Base-by-base conservation (phyloP, 371 early-diverging fungal genomes). In the Apophysomyces variabilis region DNA sequence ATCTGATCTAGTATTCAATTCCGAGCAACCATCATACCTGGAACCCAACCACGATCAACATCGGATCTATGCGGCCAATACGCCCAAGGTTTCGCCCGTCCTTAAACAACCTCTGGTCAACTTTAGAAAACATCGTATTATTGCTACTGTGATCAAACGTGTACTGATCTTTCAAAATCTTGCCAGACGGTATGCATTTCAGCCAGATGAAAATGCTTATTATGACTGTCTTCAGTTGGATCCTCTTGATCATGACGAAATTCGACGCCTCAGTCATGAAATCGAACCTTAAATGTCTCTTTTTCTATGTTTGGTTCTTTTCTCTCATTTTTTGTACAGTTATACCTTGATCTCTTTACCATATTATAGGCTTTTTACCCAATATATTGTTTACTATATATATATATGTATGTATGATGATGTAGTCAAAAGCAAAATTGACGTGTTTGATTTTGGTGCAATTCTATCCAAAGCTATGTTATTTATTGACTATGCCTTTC, bases 1-100 rank as follows among this genome's bases (percentile, higher is more conserved):
- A 0, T 89, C 89, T 6, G 91, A 91, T 45, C 75, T 91, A 5
- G 75, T 88, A 1, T 88, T 84, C 66, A 91, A 89, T 62, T 76
- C 85, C 11, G 89, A 90, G 65, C 74, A 85, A 36, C 87, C 88
- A 6, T 71, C 87, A 0, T 85, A 78, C 57, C 67, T 87, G 8
- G 82, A 80, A 36, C 74, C 83, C 14, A 79, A 73, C 35, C 46
- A 65, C 9, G 72, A 71, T 14, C 47, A 65, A 16, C 74, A 69
- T 46, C 58, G 57, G 5, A 76, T 76, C 38, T 77, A 74, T 57
- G 67, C 62, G 62, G 62, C 64, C 16, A 61, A 72, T 26, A 64
- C 58, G 18, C 32, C 35, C 36, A 32, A 58, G 46, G 16, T 72
- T 9, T 69, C 74, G 13, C 61, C 69, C 3, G 65, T 78, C 7